Base-by-base conservation (phyloP, 2,329 filamentous ascomycete genomes). In the Periconia macrospinosa region DNA sequence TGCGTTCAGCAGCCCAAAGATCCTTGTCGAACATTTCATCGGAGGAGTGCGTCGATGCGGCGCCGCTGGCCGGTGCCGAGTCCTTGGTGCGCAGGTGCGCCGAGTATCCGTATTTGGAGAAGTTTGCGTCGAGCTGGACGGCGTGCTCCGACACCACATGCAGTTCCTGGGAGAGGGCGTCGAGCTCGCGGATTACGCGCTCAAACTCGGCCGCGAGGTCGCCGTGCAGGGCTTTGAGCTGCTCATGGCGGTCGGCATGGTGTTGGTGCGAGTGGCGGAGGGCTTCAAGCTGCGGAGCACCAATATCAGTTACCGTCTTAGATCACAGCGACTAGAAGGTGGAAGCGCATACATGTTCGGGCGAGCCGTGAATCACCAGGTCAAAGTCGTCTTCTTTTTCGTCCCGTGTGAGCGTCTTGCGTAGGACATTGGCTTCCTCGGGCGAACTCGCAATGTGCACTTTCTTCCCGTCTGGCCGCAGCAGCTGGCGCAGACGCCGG, bases 31-130 rank as follows among this genome's bases (percentile, higher is more conserved):
- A 75, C 50, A 57, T 45, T 14, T 63, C 55, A n/a, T 58, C 58
- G 3, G 48, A 41, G 57, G 53, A 55, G 1, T 56, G 54, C 27
- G 50, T 17, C 2, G 47, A 50, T 2, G 37, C 30, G 40, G 52
- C 35, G 20, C 42, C 43, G 6, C 49, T 54, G 8, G 23, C 23
- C 2, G 57, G 45, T 20, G 50, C 50, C 7, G 52, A 53, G 35
- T 69, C 67, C 43, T 66, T 69, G 13, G 69, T 72, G 15, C 83
- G 75, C 49, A 87, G 70, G 66, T 82, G 79, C 27, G 84, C 83
- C 46, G 77, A 78, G 64, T 86, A 88, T 1, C 86, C 85, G 72
- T 85, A 88, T 62, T 83, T 84, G 50, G 78, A 79, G 65, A 87
- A 87, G 64, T 83, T 87, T 33, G 83, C 82, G 60, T 83, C 82